A percentile compares a stretch with the other conserved stretches of the same genome.
Conservation (phyloP, 805 yeast species). For the Candida caryicola region DNA sequence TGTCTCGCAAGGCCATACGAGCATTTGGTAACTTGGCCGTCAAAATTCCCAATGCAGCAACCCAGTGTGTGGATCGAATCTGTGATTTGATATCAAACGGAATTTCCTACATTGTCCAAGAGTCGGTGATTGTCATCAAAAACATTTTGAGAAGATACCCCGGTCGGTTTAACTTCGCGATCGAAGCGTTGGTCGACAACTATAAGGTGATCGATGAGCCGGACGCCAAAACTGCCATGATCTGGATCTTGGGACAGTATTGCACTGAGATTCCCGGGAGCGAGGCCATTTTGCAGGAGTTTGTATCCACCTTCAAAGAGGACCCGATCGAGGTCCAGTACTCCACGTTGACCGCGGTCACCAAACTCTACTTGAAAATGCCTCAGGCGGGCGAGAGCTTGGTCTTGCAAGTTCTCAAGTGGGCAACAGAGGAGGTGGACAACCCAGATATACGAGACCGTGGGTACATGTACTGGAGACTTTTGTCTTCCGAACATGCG, state of each 20-base stretch:
- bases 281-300: slow-evolving; percentile 37
- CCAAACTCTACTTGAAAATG: slow-evolving; percentile 60
- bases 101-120: slow-evolving; percentile 75
- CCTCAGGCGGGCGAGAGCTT: slow-evolving; percentile 55
- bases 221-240: slow-evolving; percentile 72
- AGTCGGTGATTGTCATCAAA: slow-evolving; percentile 69
- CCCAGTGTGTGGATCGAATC: slow-evolving; percentile 61
- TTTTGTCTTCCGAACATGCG: slow-evolving; percentile 48
- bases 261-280: slow-evolving; percentile 47
- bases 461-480: slow-evolving; percentile 82
- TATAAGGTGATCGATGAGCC: slow-evolving; percentile 60
- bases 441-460: slow-evolving; percentile 87
- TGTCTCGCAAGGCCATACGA: slow-evolving; percentile 83
- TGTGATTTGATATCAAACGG: slow-evolving; percentile 60
- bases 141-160: slow-evolving; percentile 79
- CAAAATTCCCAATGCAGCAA: slow-evolving; percentile 61
- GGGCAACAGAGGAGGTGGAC: slow-evolving; percentile 69
- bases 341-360: slow-evolving; percentile 67
- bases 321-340: slow-evolving; percentile 76
- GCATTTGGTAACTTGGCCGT: slow-evolving; percentile 90
- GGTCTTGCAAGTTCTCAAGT: slow-evolving; percentile 57
- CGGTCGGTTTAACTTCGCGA: slow-evolving; percentile 40
- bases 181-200: slow-evolving; percentile 28
- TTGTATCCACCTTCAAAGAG: slow-evolving; percentile 48
- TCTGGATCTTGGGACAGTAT: slow-evolving; percentile 84